These are phyloP conservation scores for Vigna mungo DNA, from an alignment of 306 rosid species.

Conservation along the genomic window DNA sequence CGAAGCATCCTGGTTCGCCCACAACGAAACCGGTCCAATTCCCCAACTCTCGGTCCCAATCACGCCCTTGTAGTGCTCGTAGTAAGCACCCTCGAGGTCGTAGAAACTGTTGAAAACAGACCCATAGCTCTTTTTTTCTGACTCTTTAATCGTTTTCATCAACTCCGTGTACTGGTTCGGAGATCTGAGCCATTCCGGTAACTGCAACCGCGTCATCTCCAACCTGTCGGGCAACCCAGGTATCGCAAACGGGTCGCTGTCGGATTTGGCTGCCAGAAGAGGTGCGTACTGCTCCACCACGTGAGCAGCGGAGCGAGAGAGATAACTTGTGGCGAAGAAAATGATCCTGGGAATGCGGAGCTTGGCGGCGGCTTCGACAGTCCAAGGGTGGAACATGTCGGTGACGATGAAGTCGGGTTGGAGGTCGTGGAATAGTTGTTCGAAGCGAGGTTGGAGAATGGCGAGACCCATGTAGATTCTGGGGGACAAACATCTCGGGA, in stretches of 20 bases:
- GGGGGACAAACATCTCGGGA: neutral
- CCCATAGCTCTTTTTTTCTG: conserved; percentile 49
- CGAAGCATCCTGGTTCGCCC: conserved; percentile 46
- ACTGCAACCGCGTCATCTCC: conserved; percentile 51
- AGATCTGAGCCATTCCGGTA: conserved; percentile 48
- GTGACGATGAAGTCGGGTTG: conserved; percentile 53
- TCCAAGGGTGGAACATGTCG: conserved; percentile 55
- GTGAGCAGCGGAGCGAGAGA: conserved; percentile 41
- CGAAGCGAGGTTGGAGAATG: conserved; percentile 42
- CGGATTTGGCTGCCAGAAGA: conserved; percentile 29
- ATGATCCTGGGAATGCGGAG: conserved; percentile 49
- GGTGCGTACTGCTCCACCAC: conserved; percentile 29
- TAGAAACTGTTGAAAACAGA: conserved; percentile 50
- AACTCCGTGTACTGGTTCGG: conserved; percentile 37
- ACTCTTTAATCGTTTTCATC: conserved; percentile 35
- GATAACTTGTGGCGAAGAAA: conserved; percentile 35
- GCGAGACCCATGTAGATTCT: conserved; percentile 35
- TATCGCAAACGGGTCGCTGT: conserved; percentile 27
- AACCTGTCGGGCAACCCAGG: conserved; percentile 46
- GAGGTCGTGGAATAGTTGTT: conserved; percentile 22
- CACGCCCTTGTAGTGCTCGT: conserved; percentile 36
- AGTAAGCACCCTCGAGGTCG: conserved; percentile 46
- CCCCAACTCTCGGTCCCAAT: conserved; percentile 53
- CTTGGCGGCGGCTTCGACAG: conserved; percentile 37
- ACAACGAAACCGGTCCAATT: conserved; percentile 50